These are phyloP conservation scores for Pyrenula massariospora DNA, from an alignment of 495 filamentous ascomycete species.

Conservation along the genomic window DNA sequence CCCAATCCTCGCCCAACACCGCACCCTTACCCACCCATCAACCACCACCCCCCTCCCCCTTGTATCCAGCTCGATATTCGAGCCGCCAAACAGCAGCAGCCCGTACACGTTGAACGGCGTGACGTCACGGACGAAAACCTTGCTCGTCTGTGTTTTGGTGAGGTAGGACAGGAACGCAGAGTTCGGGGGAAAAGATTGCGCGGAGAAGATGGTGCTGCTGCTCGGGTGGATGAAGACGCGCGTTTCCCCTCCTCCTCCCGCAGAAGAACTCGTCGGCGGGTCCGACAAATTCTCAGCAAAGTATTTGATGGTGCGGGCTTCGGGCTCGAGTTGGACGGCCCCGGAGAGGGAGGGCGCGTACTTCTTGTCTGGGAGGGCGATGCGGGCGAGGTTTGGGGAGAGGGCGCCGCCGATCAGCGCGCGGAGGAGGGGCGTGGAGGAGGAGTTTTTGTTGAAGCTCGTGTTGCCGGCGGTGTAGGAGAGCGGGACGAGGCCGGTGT, in stretches of 20 bases:
- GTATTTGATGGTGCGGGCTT: conserved; percentile 83
- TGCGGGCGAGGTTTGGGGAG: conserved; percentile 80
- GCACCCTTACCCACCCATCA: conserved; percentile 81
- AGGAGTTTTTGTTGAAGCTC: conserved; percentile 25
- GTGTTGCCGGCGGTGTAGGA: conserved; percentile 20
- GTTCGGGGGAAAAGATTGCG: conserved; percentile 57
- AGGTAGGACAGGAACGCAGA: conserved; percentile 74
- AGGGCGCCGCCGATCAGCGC: conserved; percentile 86
- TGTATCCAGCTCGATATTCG: conserved; percentile 74
- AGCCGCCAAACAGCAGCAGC: conserved; percentile 72
- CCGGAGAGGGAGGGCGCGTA: conserved; percentile 76
- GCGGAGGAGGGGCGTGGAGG: conserved; percentile 56
- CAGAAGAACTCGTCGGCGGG: too few relatives aligned
- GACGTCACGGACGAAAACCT: conserved; percentile 76
- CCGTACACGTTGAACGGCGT: conserved; percentile 92
- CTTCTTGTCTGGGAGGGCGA: conserved; percentile 89
- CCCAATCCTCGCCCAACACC: conserved; percentile 91
- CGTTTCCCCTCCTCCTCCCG: not conserved
- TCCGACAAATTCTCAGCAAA: conserved; percentile 69
- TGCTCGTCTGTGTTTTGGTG: conserved; percentile 78
- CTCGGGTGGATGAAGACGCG: conserved; percentile 83
- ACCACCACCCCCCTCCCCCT: conserved; percentile 79
- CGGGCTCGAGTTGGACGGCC: conserved; percentile 83
- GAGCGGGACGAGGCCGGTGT: conserved; percentile 65
- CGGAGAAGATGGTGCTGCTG: conserved; percentile 71